Evolutionary conservation across 352 stramenopile species (phyloP), one percentile per base, ranked within the genome.

Genomic region (Salisapilia sapeloensis): DNA sequence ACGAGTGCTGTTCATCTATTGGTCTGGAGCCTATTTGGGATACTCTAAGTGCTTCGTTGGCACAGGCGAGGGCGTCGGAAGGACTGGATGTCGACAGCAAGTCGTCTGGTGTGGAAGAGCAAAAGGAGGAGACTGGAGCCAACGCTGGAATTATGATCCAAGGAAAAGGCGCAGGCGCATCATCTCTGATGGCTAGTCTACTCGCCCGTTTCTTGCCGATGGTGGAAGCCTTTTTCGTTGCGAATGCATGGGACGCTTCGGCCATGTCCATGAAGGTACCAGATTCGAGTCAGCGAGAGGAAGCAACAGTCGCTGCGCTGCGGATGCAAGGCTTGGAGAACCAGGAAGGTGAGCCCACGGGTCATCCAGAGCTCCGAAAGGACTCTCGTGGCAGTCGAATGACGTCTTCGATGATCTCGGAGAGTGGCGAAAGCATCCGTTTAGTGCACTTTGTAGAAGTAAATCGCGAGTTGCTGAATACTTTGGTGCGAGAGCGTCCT

Each of bases 181-280:
- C 81, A 10, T 86, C 64, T 35, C 72, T 77, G 2, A 93, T 93
- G 79, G 81, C 90, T 18, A 91, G 91, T 16, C 55, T 98, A 20
- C 62, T 98, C n/a, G 93, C 85, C 4, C 72, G 93, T 17, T 98
- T 99, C 52, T 67, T 99, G 37, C 93, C 93, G 3, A 91, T 96
- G 38, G 93, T 99, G 37, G 93, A 99, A 50, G 84, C 87, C 11
- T 99, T 99, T 53, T 98, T 99, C 50, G 91, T 98, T 18, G 90
- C 97, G 2, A 98, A 97, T 58, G 83, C 89, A 21, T 76, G 80
- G 37, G 72, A 95, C 48, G 58, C 60, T 6, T 66, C 66, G 2
- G 79, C 64, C 0, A 87, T 92, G 71, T 59, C 58, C 4, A 38
- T 90, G 16, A 56, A 62, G 18, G 44, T 85, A 21, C 74, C 76